These are phyloP conservation scores for Penicillium sp. DNA, from an alignment of 2,329 filamentous ascomycete species.

Conservation along the genomic window DNA sequence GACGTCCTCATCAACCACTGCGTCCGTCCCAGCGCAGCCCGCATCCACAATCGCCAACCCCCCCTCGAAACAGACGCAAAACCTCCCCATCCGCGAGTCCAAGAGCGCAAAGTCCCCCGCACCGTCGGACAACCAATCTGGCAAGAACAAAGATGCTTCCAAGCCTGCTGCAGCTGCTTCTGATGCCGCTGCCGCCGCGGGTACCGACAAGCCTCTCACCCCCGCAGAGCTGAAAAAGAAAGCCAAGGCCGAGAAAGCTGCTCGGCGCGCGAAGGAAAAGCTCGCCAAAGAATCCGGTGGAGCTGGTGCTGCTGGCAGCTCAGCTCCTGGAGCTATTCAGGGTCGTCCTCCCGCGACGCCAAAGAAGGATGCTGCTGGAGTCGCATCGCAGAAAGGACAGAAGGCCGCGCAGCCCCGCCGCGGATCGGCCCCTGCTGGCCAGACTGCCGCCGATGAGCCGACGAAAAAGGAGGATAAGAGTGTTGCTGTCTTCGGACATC, in stretches of 20 bases:
- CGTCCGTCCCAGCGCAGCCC: constrained; percentile 27
- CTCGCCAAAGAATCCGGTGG: constrained; percentile 56
- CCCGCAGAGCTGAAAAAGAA: constrained; percentile 83
- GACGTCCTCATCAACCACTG: constrained; percentile 25
- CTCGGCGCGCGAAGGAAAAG: constrained; percentile 76
- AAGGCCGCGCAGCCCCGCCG: constrained; percentile 40
- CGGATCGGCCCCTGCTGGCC: constrained; percentile 39
- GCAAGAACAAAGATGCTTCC: constrained; percentile 34
- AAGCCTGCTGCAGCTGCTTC: constrained; percentile 31
- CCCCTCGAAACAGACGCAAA: constrained; percentile 26
- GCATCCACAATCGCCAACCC: constrained; percentile 27
- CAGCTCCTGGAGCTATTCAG: constrained; percentile 44
- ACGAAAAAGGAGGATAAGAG: constrained; percentile 68
- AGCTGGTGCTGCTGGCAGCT: constrained; percentile 47
- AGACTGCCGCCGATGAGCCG: constrained; percentile 47
- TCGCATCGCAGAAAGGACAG: constrained; percentile 40
- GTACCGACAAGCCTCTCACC: constrained; percentile 44
- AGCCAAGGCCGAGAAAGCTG: constrained; percentile 89
- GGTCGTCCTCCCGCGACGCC: constrained; percentile 31
- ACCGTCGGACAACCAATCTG: constrained; percentile 29
- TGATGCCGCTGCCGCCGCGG: constrained; percentile 32
- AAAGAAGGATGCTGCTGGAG: constrained; percentile 41
- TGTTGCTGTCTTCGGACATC: constrained; percentile 79
- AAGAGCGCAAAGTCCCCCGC: constrained; percentile 34
- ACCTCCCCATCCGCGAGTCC: constrained; percentile 34